phyloP scores from a whole-genome alignment of 257 asterid species.

The Oldenlandia corymbosa region DNA sequence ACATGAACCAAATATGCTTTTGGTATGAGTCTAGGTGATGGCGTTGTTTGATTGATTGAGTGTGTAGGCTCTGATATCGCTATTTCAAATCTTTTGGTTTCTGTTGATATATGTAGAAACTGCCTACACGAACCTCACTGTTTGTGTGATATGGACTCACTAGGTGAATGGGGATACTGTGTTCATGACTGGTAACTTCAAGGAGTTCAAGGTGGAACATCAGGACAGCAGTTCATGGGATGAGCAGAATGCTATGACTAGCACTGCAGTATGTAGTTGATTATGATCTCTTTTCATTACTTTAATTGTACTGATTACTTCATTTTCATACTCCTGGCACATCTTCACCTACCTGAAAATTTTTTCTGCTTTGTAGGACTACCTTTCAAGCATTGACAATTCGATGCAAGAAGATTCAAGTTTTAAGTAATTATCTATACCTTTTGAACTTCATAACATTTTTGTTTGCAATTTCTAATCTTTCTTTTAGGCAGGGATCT shows the following conservation, averaged over 20 bases:
- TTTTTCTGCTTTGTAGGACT: constrained; percentile 51
- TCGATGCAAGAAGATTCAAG: constrained; percentile 44
- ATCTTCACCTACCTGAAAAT: constrained; percentile 4
- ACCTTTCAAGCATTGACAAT: constrained; percentile 55
- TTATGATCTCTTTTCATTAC: constrained; percentile 5
- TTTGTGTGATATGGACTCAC: background rate
- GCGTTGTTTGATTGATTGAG: background rate
- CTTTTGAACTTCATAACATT: constrained; percentile 4
- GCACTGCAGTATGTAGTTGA: constrained; percentile 70
- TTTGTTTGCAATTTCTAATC: background rate
- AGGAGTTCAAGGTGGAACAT: constrained; percentile 78
- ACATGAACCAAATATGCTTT: too few species aligned
- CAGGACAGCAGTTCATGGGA: constrained; percentile 63
- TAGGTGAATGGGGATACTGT: constrained; percentile 93
- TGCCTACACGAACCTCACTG: background rate
- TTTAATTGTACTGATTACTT: background rate
- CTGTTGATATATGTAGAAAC: background rate
- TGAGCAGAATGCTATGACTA: constrained; percentile 63
- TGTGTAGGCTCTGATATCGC: background rate
- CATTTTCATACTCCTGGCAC: background rate
- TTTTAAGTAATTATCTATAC: constrained; percentile 50
- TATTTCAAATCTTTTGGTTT: background rate
- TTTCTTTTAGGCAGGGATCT: background rate
- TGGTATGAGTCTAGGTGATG: too few species aligned
- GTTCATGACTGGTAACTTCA: constrained; percentile 76